Percentiles rank a stretch among this genome's conserved stretches.
These are phyloP conservation scores for Ploettnerulaceae sp. DNA, from an alignment of 2,329 filamentous ascomycete genomes.

Conservation along the genomic window DNA sequence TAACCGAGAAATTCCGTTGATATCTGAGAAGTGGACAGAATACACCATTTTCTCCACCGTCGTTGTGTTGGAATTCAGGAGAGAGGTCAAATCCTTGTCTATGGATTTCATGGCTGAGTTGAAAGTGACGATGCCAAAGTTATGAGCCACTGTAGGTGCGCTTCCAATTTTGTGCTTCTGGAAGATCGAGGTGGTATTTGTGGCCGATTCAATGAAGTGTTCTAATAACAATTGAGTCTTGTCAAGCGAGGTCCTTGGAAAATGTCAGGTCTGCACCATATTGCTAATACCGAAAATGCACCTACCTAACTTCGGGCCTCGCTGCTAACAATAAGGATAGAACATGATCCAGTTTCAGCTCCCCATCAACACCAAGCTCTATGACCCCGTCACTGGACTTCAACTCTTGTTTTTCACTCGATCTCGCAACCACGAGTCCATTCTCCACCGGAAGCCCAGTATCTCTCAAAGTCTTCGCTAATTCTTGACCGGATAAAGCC, in stretches of 20 bases:
- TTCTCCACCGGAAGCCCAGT: constrained; percentile 15
- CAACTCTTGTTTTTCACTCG: constrained; percentile 11
- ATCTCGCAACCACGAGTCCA: constrained; percentile 21
- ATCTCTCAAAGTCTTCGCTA: constrained; percentile 16
- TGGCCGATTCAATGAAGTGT: constrained; percentile 17
- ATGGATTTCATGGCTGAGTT: constrained; percentile 25
- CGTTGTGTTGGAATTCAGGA: constrained; percentile 15
- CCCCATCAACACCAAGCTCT: constrained; percentile 18
- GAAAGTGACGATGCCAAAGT: constrained; percentile 18
- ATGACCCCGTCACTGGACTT: constrained; percentile 2
- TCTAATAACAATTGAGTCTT: constrained; percentile 18
- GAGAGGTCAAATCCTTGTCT: constrained; percentile 21
- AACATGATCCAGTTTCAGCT: constrained; percentile 24
- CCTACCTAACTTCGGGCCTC: constrained; percentile 20
- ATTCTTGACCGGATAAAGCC: constrained; percentile 10
- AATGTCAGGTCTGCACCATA: not conserved
- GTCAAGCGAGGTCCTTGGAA: constrained; percentile 20
- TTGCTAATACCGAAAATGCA: not conserved
- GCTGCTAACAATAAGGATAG: constrained; percentile 17
- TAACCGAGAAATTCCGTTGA: constrained; percentile 28
- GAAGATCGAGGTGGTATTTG: constrained; percentile 23
- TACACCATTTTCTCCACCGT: constrained; percentile 14
- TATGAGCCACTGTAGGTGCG: constrained; percentile 20
- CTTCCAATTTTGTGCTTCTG: constrained; percentile 20
- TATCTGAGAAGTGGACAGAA: constrained; percentile 26